A percentile compares a stretch with the other conserved stretches of the same genome.
phyloP scores from a whole-genome alignment of 2,329 filamentous ascomycete genomes.

The Diaporthe humulicola region DNA sequence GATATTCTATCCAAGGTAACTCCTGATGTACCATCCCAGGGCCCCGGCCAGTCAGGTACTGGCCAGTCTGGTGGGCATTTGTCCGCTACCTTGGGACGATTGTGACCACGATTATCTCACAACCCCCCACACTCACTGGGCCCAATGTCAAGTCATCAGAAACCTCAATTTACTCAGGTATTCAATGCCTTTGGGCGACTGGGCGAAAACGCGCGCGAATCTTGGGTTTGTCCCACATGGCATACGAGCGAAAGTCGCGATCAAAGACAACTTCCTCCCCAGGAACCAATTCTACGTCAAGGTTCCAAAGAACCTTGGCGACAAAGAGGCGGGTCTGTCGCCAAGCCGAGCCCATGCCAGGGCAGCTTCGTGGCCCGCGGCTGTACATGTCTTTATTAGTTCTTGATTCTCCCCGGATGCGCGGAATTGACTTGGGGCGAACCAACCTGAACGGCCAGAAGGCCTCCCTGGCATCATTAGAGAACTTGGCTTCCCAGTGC shows the following conservation, averaged over 20 bases:
- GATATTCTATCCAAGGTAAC: no score
- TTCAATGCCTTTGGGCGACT: background rate
- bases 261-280: background rate
- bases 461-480: constrained; percentile 4
- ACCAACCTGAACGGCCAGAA: background rate
- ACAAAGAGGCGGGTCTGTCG: constrained; percentile 1
- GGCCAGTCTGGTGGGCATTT: no score
- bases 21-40: no score
- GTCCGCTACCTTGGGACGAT: no score
- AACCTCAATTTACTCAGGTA: background rate
- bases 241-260: background rate
- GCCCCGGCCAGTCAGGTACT: no score
- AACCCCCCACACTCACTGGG: no score
- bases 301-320: background rate
- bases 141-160: background rate
- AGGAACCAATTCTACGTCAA: background rate
- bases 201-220: background rate
- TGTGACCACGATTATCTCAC: no score
- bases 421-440: background rate
- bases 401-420: background rate
- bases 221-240: background rate
- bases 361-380: background rate
- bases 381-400: background rate
- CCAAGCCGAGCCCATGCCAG: background rate
- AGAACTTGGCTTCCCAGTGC: background rate